Percentiles rank a stretch among this genome's conserved stretches.
Conservation (phyloP, 257 asterid genomes). For the Solanum virginianum region DNA sequence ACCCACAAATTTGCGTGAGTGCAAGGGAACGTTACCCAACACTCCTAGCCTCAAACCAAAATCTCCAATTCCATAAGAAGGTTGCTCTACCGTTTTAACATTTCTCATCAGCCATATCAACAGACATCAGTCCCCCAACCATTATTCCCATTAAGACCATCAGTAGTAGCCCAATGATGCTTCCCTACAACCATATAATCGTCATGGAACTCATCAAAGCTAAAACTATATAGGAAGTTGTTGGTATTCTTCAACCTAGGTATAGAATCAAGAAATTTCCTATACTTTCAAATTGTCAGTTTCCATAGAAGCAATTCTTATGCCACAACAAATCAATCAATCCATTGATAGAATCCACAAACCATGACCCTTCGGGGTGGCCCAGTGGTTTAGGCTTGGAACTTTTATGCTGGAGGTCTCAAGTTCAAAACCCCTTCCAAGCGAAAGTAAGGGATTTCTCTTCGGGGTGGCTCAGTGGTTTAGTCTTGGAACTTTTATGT, state of each 20-base stretch:
- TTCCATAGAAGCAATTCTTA: not conserved
- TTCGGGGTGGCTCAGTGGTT: too few species aligned
- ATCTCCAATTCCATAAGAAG: slow-evolving; percentile 1
- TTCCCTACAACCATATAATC: not conserved
- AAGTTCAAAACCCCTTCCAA: too few species aligned
- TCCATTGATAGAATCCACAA: not conserved
- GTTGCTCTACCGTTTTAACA: slow-evolving; percentile 9
- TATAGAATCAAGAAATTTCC: not conserved
- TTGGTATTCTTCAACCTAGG: not conserved
- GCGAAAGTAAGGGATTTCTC: too few species aligned
- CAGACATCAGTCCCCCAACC: not conserved
- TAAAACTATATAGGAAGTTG: not conserved
- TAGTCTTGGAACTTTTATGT: too few species aligned
- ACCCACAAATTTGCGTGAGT: slow-evolving; percentile 33
- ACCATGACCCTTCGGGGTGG: too few species aligned
- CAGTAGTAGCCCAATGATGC: not conserved
- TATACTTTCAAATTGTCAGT: not conserved
- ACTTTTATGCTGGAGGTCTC: too few species aligned
- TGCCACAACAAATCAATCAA: not conserved
- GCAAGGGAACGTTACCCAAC: slow-evolving; percentile 10
- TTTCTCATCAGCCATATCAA: not conserved
- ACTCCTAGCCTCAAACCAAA: slow-evolving; percentile 17
- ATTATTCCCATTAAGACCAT: not conserved
- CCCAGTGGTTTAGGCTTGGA: too few species aligned
- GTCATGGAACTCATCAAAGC: not conserved